Evolutionary conservation across 2,329 filamentous ascomycete genomes (phyloP), one percentile per base, ranked within the genome.

Genomic region (Aurifilum marmelostoma): DNA sequence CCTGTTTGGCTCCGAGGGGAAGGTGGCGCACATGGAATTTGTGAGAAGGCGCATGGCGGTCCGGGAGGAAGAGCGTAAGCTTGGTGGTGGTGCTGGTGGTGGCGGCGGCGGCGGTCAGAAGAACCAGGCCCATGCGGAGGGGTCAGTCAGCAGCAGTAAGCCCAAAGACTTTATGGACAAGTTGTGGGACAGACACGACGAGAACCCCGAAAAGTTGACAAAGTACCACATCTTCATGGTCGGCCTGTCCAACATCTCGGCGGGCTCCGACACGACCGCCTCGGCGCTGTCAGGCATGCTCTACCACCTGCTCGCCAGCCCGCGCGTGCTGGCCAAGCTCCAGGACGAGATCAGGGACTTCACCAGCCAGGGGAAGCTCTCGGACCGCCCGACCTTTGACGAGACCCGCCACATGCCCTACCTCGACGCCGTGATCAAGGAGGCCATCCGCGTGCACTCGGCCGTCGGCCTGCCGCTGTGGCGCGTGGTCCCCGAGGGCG

Each of bases 351-450:
- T 79, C 0, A 71, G 72, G 0, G 63, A 58, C 0, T 72, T 73
- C 39, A 64, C 59, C 1, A 24, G 34, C 21, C 29, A 50, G 1
- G 70, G 71, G 1, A 56, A 72, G 39, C 66, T 77, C 7, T 74
- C 74, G 11, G 12, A 5, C 58, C 68, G 4, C 67, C 73, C 63
- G 60, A 74, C 75, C 0, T 83, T 78, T 73, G 80, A 76, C 39
- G 80, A 81, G 71, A 79, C 71, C 3, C 80, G 78, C 21, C 77
- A 75, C 61, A 75, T 85, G 73, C 83, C 83, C 0, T 88, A 87
- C 70, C 77, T 87, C 21, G 81, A 87, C 69, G 85, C 84, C 0
- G 80, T 83, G 3, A 82, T 88, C 52, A 85, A 86, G 65, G 85
- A 88, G 73, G 82, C 83, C 0, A 74, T 87, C 24, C 81, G 86